Evolutionary conservation across 75 land plant genomes (phyloP), one percentile per base, ranked within the genome.

Genomic region (Cunninghamia lanceolata): DNA sequence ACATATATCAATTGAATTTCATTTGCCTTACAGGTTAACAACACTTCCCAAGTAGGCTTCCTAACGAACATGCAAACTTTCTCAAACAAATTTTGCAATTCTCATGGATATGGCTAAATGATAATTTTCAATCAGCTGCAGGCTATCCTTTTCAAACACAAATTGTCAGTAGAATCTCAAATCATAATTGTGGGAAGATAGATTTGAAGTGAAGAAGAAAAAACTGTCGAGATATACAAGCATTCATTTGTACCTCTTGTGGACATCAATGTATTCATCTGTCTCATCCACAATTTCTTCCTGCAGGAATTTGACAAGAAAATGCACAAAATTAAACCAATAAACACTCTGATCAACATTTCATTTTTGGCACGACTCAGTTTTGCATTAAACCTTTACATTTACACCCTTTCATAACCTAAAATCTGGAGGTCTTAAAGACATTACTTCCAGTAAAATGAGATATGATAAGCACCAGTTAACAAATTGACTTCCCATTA

Each of bases 241-340:
- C 54, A 47, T 45, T 32, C 35, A 25, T 82, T 34, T 88, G 76
- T 63, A 98, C 66, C 66, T 59, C 66, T 59, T 59, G 66, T 59
- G 66, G 4, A 59, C 66, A 59, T 59, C 25, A 19, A 59, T 59
- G 25, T 59, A 59, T 21, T 59, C 66, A 59, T 59, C 66, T 59
- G 25, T 59, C 66, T 59, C 66, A 59, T 59, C 66, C 3, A 19
- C 21, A 59, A 59, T 59, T n/a, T 88, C 90, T 91, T 95, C 99
- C 80, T 97, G 97, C 54, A 97, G 84, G 63, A 47, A 56, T 71
- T 43, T 36, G 16, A 9, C 7, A 39, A 43, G 17, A 85, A 75
- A 75, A 77, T 39, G 45, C 80, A 77, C n/a, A 71, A 85, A 39
- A 83, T 38, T 75, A 45, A 42, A 71, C n/a, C 25, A 75, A 39